Percentiles rank a stretch among this genome's conserved stretches.
These are phyloP conservation scores for Russula lepida DNA, from an alignment of 768 basidiomycete genomes.

Conservation along the genomic window DNA sequence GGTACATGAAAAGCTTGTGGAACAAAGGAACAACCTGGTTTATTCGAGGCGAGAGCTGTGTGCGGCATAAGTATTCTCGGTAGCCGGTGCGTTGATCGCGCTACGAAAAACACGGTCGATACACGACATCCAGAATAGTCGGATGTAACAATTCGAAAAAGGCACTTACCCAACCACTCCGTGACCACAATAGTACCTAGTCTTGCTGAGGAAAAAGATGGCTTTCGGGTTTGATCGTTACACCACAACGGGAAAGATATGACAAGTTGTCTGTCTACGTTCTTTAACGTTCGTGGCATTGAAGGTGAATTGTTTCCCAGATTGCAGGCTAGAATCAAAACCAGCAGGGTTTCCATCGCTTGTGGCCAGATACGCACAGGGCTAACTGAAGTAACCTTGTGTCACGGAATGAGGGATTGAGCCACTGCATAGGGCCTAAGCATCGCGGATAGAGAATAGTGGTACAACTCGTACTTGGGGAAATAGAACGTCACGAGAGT, in stretches of 20 bases:
- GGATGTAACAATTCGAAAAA: not conserved
- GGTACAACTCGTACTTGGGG: slow-evolving; percentile 31
- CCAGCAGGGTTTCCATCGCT: slow-evolving; percentile 29
- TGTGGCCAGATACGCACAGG: slow-evolving; percentile 35
- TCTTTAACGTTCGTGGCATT: slow-evolving; percentile 39
- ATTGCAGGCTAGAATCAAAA: slow-evolving; percentile 47
- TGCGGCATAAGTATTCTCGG: slow-evolving; percentile 36
- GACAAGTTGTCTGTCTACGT: slow-evolving; percentile 30
- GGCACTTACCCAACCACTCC: slow-evolving; percentile 40
- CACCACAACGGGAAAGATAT: not conserved
- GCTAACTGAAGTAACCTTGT: slow-evolving; percentile 24
- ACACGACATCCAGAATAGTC: not conserved
- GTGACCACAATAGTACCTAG: slow-evolving; percentile 38
- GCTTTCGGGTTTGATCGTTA: slow-evolving; percentile 27
- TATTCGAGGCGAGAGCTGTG: slow-evolving; percentile 33
- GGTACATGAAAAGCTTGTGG: not conserved
- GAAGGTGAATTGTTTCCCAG: slow-evolving; percentile 36
- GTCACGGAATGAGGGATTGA: slow-evolving; percentile 27
- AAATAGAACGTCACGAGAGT: slow-evolving; percentile 48
- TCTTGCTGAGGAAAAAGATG: slow-evolving; percentile 52
- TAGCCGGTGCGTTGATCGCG: slow-evolving; percentile 40
- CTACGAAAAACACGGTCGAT: slow-evolving; percentile 11
- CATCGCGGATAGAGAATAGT: not conserved
- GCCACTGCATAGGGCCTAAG: slow-evolving; percentile 10
- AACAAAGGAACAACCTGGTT: slow-evolving; percentile 23